Evolutionary conservation across 1,284 basidiomycete genomes (phyloP).

Genomic region (Cryptococcus jaspeensis): DNA sequence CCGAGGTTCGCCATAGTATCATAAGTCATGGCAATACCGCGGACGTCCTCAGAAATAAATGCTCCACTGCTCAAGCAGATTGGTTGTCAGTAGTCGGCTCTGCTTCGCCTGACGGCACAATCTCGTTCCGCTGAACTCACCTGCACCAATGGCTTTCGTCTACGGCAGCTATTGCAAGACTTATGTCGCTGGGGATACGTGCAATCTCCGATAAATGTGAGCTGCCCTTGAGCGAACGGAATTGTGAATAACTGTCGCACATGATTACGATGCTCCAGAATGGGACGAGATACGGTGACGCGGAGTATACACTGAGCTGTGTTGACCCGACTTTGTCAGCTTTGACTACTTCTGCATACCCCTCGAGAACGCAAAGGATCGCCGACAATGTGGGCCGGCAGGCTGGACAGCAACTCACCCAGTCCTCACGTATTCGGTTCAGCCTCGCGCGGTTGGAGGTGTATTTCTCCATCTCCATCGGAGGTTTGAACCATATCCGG

Average conservation of each 20-base stretch:
- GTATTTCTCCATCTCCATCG: constrained; percentile 2
- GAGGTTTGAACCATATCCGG: constrained; percentile 14
- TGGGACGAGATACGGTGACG: constrained; percentile 17
- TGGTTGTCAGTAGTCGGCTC: neutral
- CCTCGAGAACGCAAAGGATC: too few relatives aligned
- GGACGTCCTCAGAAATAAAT: neutral
- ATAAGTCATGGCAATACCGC: neutral
- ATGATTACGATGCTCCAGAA: constrained; percentile 17
- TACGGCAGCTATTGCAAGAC: constrained; percentile 19
- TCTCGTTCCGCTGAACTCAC: constrained; percentile 14
- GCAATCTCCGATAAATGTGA: neutral
- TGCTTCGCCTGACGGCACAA: neutral
- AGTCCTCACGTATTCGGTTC: neutral
- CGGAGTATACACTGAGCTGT: neutral
- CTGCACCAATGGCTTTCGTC: constrained; percentile 23
- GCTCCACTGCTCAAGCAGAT: neutral
- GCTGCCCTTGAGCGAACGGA: neutral
- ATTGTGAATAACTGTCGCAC: constrained; percentile 7
- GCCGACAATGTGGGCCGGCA: too few relatives aligned
- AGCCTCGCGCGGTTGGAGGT: neutral
- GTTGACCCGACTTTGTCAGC: neutral
- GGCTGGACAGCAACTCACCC: too few relatives aligned
- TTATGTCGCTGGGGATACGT: constrained; percentile 6
- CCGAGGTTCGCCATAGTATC: neutral
- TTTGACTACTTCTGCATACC: neutral